These are phyloP conservation scores for Monosporascus sp. DNA, from an alignment of 2,329 filamentous ascomycete genomes.

Conservation along the genomic window DNA sequence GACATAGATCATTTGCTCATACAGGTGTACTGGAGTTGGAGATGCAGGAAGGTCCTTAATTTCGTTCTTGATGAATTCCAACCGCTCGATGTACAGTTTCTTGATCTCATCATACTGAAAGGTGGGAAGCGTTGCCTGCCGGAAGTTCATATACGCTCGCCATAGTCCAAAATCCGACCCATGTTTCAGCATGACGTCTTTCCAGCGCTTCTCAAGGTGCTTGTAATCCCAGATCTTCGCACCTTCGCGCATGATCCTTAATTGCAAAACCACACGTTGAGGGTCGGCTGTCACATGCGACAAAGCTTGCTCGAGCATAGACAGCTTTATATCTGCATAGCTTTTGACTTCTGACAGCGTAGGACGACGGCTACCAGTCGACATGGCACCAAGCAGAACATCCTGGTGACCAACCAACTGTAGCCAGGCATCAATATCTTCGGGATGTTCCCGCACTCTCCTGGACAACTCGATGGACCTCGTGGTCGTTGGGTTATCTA, in stretches of 20 bases:
- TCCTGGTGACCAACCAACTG: slow-evolving; percentile 76
- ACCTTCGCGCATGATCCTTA: slow-evolving; percentile 70
- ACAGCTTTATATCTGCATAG: slow-evolving; percentile 73
- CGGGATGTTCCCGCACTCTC: slow-evolving; percentile 58
- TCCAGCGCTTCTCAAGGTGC: slow-evolving; percentile 60
- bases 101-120: slow-evolving; percentile 67
- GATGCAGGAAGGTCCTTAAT: slow-evolving; percentile 2
- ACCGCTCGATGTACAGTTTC: slow-evolving; percentile 51
- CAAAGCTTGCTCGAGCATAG: slow-evolving; percentile 74
- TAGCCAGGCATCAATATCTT: slow-evolving; percentile 69
- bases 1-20: slow-evolving; percentile 57
- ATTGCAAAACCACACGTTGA: slow-evolving; percentile 55
- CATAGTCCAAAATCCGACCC: slow-evolving; percentile 61
- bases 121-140: slow-evolving; percentile 60
- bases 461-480: slow-evolving; percentile 58
- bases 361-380: slow-evolving; percentile 37
- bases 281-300: slow-evolving; percentile 41
- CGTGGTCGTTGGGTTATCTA: slow-evolving; percentile 43
- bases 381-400: slow-evolving; percentile 49
- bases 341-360: slow-evolving; percentile 60
- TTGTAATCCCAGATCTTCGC: slow-evolving; percentile 66
- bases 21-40: slow-evolving; percentile 12
- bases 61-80: slow-evolving; percentile 33
- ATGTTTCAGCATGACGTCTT: slow-evolving; percentile 50
- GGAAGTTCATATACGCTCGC: slow-evolving; percentile 66